Evolutionary conservation across 176 grass and related monocot genomes (phyloP).

Genomic region (Otatea glauca): DNA sequence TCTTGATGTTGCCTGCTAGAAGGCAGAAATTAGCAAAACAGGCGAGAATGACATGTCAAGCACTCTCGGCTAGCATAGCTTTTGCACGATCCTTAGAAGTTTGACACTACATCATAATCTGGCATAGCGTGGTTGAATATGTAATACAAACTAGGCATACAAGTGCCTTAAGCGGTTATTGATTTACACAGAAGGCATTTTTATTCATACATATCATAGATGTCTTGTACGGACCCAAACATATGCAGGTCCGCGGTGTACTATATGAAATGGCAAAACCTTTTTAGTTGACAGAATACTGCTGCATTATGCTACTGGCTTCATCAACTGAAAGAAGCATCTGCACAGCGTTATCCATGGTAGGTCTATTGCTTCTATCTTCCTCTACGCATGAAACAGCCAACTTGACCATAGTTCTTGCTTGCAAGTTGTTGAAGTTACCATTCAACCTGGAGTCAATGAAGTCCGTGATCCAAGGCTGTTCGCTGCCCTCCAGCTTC

Average conservation of each 20-base stretch:
- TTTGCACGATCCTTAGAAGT: not conserved
- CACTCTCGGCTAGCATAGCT: not conserved
- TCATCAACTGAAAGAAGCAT: slow-evolving; percentile 57
- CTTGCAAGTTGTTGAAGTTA: slow-evolving; percentile 47
- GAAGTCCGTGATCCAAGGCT: slow-evolving; percentile 42
- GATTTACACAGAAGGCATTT: not conserved
- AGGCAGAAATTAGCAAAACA: not conserved
- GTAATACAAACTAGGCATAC: not conserved
- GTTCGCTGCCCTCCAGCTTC: not conserved
- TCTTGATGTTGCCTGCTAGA: not conserved
- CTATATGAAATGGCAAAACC: not conserved
- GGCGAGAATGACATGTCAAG: not conserved
- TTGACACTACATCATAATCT: not conserved
- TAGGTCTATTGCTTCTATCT: slow-evolving; percentile 54
- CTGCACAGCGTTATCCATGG: slow-evolving; percentile 49
- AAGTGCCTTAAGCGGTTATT: not conserved
- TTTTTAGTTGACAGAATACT: not conserved
- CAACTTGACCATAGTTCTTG: slow-evolving; percentile 42
- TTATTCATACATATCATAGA: not conserved
- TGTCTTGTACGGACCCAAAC: not conserved
- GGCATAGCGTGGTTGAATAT: not conserved
- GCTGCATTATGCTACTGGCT: not conserved
- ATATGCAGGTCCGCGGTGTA: not conserved
- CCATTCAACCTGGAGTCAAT: slow-evolving; percentile 52
- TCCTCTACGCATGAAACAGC: slow-evolving; percentile 46